Evolutionary conservation across 73 alveolate species (phyloP).

Genomic region (Tetrahymena borealis): DNA sequence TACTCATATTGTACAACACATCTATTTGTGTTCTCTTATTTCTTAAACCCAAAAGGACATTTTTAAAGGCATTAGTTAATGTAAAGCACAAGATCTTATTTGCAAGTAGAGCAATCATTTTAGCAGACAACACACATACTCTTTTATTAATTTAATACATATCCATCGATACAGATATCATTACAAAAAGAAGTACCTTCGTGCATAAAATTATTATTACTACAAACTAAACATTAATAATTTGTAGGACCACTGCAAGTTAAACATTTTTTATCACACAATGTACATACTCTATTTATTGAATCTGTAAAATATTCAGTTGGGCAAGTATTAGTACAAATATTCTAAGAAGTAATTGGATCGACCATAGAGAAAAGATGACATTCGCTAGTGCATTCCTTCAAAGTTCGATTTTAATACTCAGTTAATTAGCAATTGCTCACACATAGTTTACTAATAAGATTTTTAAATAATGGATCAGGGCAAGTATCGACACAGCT

Average conservation of each 20-base stretch:
- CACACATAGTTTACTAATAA: background rate
- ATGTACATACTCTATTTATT: background rate
- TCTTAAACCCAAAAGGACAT: background rate
- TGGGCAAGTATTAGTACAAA: background rate
- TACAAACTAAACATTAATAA: background rate
- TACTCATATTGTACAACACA: background rate
- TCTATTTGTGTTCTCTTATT: background rate
- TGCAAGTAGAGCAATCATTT: background rate
- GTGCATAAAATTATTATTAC: background rate
- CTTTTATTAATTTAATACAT: background rate
- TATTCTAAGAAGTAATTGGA: background rate
- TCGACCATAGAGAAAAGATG: background rate
- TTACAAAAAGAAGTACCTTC: background rate
- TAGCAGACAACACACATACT: background rate
- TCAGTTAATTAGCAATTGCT: background rate
- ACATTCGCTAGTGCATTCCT: background rate
- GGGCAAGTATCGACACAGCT: background rate
- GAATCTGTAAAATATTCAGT: background rate
- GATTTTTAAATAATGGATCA: background rate
- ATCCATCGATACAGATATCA: background rate
- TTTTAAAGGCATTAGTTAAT: background rate
- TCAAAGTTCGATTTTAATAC: background rate
- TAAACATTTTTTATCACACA: background rate
- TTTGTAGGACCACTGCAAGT: background rate
- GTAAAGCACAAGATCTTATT: background rate